Percentiles rank a stretch among this genome's conserved stretches.
phyloP scores from a whole-genome alignment of 1,284 basidiomycete genomes.

The Cronartium quercuum region DNA sequence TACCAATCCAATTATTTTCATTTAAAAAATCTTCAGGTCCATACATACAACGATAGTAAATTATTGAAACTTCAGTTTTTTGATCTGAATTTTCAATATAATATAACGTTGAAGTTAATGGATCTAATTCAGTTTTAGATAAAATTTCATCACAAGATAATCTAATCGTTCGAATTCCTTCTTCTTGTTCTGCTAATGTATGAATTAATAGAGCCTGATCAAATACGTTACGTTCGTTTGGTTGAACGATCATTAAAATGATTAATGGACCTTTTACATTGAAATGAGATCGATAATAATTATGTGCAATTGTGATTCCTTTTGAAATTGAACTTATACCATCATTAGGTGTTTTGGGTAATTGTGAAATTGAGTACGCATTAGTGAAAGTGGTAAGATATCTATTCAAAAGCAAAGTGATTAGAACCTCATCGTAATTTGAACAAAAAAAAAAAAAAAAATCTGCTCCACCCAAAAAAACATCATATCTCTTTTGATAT shows the following conservation, averaged over 20 bases:
- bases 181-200: slow-evolving; percentile 66
- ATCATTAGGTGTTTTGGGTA: neutral
- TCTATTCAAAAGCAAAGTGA: too few species aligned
- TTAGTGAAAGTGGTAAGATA: slow-evolving; percentile 9
- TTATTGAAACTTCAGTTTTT: slow-evolving; percentile 64
- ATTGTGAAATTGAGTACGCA: slow-evolving; percentile 10
- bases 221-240: slow-evolving; percentile 88
- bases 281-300: neutral
- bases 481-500: too few species aligned
- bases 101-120: slow-evolving; percentile 1
- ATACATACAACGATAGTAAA: slow-evolving; percentile 86
- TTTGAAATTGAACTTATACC: slow-evolving; percentile 3
- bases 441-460: too few species aligned
- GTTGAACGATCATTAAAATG: slow-evolving; percentile 83
- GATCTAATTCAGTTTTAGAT: neutral
- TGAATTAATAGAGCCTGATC: slow-evolving; percentile 88
- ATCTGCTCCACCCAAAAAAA: too few species aligned
- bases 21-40: slow-evolving; percentile 72
- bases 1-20: slow-evolving; percentile 58
- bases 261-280: slow-evolving; percentile 35
- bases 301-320: slow-evolving; percentile 10
- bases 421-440: too few species aligned
- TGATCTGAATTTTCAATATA: neutral
- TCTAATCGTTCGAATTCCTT: slow-evolving; percentile 34
- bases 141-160: neutral